These are phyloP conservation scores for Venturia pyrina DNA, from an alignment of 2,329 filamentous ascomycete species.

Conservation along the genomic window DNA sequence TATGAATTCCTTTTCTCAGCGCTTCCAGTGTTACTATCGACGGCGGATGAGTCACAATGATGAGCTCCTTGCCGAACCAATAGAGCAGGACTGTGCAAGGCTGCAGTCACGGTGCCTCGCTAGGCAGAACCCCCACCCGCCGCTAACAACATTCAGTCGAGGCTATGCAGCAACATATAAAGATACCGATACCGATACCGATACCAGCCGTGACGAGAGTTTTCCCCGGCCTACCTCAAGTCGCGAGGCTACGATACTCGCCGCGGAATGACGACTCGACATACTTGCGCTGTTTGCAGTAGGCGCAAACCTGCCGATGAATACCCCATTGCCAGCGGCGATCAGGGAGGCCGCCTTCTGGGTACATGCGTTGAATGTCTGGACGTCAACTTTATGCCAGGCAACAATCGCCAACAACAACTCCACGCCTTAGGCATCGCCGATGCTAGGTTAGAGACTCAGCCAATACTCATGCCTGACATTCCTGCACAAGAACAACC, in stretches of 20 bases:
- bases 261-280: not conserved
- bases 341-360: not conserved
- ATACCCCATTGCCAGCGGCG: not conserved
- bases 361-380: not conserved
- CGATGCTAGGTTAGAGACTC: not conserved
- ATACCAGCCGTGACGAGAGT: not conserved
- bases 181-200: not conserved
- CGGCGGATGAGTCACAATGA: not conserved
- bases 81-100: not conserved
- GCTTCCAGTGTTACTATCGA: not conserved
- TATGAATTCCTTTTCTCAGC: no score
- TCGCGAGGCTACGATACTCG: not conserved
- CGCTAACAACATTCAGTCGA: not conserved
- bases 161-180: not conserved
- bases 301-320: not conserved
- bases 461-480: not conserved
- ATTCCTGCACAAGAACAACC: not conserved
- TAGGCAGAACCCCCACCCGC: not conserved
- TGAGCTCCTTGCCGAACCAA: not conserved
- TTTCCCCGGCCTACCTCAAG: not conserved
- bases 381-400: not conserved
- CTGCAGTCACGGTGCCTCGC: not conserved
- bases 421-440: not conserved
- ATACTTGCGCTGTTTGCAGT: slow-evolving; percentile 9
- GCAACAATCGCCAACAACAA: not conserved